Evolutionary conservation across 1,284 basidiomycete genomes (phyloP).

Genomic region (Schizophyllum amplum): DNA sequence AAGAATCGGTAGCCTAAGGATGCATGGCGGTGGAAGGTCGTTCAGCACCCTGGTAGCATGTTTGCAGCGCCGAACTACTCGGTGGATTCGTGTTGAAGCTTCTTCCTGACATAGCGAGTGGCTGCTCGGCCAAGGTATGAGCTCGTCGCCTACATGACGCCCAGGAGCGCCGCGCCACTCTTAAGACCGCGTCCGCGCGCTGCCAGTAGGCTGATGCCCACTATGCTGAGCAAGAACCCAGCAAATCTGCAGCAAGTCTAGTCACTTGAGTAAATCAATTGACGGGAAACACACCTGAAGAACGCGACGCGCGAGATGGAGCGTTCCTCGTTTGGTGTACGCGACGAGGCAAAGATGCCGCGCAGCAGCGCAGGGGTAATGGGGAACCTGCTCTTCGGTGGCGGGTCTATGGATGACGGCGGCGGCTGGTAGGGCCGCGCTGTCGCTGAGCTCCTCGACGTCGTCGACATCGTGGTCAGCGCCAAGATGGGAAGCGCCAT

Average conservation of each 20-base stretch:
- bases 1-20: background rate
- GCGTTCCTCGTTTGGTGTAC: conserved; percentile 69
- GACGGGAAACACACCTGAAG: conserved; percentile 48
- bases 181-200: conserved; percentile 60
- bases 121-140: no score
- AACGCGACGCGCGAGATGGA: conserved; percentile 75
- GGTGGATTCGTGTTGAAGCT: no score
- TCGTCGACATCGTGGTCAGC: background rate
- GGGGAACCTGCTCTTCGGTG: conserved; percentile 43
- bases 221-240: conserved; percentile 71
- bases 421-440: background rate
- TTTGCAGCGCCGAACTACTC: no score
- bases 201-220: conserved; percentile 67
- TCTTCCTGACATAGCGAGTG: no score
- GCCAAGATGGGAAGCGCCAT: background rate
- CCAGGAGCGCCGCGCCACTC: conserved; percentile 52
- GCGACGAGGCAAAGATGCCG: conserved; percentile 75
- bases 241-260: conserved; percentile 45
- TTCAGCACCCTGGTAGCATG: no score
- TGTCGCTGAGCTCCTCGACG: background rate
- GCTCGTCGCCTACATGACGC: conserved; percentile 35
- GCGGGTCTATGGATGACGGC: conserved; percentile 12
- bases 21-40: conserved; percentile 1
- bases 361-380: conserved; percentile 73
- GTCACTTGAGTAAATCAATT: background rate